Conservation (phyloP, 2,329 filamentous ascomycete species). For the Fusarium foetens region DNA sequence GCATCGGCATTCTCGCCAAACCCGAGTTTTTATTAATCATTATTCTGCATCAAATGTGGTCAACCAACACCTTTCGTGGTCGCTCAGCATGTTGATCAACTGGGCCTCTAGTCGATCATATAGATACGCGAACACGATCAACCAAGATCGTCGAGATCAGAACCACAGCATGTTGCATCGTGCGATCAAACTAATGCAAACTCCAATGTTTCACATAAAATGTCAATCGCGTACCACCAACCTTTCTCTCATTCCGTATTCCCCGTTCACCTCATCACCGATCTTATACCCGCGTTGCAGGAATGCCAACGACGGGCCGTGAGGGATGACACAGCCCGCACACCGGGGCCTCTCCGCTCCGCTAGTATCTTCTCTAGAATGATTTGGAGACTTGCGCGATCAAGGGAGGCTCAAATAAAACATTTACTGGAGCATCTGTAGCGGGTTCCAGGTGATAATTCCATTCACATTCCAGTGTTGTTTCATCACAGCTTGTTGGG, state of each 20-base stretch:
- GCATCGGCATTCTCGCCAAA: too few relatives aligned
- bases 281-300: neutral
- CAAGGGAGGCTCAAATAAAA: slow-evolving; percentile 23
- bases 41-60: neutral
- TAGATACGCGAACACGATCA: neutral
- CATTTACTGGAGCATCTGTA: neutral
- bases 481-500: neutral
- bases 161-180: neutral
- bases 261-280: neutral
- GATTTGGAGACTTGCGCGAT: neutral
- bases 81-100: neutral
- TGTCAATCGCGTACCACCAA: neutral
- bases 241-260: neutral
- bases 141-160: neutral
- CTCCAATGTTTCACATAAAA: neutral
- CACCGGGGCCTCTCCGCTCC: neutral
- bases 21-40: neutral
- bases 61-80: neutral
- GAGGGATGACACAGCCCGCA: neutral
- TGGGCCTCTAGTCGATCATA: neutral
- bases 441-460: neutral
- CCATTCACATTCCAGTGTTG: slow-evolving; percentile 6
- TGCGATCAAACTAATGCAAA: neutral
- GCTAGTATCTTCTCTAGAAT: neutral
- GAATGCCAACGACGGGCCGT: neutral